Percentiles rank a stretch among this genome's conserved stretches.
phyloP scores from a whole-genome alignment of 2,329 filamentous ascomycete genomes.

The Hypoxylon sp. region DNA sequence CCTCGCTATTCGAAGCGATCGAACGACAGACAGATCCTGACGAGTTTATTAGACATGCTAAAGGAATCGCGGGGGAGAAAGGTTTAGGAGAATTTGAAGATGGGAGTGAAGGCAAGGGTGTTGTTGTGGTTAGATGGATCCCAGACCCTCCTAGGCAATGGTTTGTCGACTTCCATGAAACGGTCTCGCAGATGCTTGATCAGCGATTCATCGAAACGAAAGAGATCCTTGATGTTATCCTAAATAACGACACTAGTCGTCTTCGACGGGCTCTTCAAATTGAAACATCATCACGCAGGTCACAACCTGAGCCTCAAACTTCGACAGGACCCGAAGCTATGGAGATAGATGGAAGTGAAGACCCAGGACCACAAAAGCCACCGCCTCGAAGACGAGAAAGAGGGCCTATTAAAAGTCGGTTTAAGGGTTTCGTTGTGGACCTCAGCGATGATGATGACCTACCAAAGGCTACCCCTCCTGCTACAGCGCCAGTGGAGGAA shows the following conservation, averaged over 20 bases:
- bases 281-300: slow-evolving; percentile 47
- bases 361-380: slow-evolving; percentile 24
- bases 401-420: slow-evolving; percentile 62
- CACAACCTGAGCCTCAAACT: slow-evolving; percentile 36
- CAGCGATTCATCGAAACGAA: slow-evolving; percentile 88
- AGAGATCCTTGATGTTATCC: slow-evolving; percentile 89
- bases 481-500: slow-evolving; percentile 8
- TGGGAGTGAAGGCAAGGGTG: slow-evolving; percentile 71
- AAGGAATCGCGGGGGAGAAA: slow-evolving; percentile 77
- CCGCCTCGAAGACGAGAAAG: slow-evolving; percentile 48
- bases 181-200: slow-evolving; percentile 75
- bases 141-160: slow-evolving; percentile 69
- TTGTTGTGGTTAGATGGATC: slow-evolving; percentile 79
- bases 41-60: slow-evolving; percentile 82
- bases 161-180: slow-evolving; percentile 73
- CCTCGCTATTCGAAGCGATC: slow-evolving; percentile 69
- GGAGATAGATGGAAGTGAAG: slow-evolving; percentile 41
- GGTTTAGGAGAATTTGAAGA: slow-evolving; percentile 70
- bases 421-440: slow-evolving; percentile 75
- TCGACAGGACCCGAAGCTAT: slow-evolving; percentile 34
- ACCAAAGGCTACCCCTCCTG: slow-evolving; percentile 8
- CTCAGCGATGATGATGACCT: slow-evolving; percentile 49
- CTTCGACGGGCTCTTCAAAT: slow-evolving; percentile 74
- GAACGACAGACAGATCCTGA: slow-evolving; percentile 72
- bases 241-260: slow-evolving; percentile 78